A percentile compares a stretch with the other conserved stretches of the same genome.
phyloP scores from a whole-genome alignment of 2,329 filamentous ascomycete species.

The Ambrosiella xylebori region DNA sequence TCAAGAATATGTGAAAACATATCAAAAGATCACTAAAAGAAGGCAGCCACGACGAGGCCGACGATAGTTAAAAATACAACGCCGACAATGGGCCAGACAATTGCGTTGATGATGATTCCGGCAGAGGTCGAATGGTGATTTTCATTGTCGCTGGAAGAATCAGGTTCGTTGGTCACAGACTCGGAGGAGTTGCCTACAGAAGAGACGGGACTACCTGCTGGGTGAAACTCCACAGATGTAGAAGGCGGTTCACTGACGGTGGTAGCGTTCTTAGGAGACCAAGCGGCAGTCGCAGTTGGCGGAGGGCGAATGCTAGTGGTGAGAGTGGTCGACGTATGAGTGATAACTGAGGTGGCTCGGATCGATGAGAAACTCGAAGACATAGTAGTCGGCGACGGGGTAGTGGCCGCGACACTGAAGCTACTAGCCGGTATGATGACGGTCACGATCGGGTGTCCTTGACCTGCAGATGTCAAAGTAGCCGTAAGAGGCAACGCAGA shows the following conservation, averaged over 20 bases:
- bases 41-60: conserved; percentile 1
- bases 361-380: background rate
- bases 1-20: background rate
- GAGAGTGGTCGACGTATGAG: background rate
- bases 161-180: background rate
- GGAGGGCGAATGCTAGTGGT: background rate
- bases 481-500: background rate
- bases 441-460: conserved; percentile 9
- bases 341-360: background rate
- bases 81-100: conserved; percentile 10
- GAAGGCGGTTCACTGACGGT: background rate
- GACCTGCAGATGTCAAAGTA: conserved; percentile 5
- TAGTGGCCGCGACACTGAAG: too few relatives aligned
- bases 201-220: background rate
- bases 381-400: background rate
- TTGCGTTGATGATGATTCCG: conserved; percentile 5
- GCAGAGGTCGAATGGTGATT: background rate
- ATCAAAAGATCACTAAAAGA: background rate
- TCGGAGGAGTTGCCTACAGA: background rate
- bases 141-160: background rate
- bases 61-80: background rate
- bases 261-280: background rate
- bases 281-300: background rate
- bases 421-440: conserved; percentile 5
- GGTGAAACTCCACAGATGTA: background rate